Evolutionary conservation across 306 rosid species (phyloP).

Genomic region (Arachis stenosperma): DNA sequence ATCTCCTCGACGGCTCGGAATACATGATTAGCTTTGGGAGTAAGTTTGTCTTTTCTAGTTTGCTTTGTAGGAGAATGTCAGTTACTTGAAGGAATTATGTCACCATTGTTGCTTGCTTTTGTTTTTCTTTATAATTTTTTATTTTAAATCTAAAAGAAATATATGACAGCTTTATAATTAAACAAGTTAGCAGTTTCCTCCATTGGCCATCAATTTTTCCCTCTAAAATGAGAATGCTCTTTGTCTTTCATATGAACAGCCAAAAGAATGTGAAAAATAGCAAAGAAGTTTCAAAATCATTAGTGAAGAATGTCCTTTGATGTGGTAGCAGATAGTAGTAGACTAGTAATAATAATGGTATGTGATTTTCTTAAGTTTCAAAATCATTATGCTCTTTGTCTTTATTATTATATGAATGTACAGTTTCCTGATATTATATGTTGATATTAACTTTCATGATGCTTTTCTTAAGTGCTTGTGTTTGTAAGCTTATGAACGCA

Average conservation of each 20-base stretch:
- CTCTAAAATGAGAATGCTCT: conserved; percentile 13
- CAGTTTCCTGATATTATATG: too few relatives aligned
- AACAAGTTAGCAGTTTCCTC: conserved; percentile 20
- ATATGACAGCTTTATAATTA: conserved; percentile 14
- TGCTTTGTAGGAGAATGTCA: too few relatives aligned
- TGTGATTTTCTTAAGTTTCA: conserved; percentile 28
- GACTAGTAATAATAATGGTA: neutral
- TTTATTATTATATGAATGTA: neutral
- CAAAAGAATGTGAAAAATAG: neutral
- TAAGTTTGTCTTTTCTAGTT: too few relatives aligned
- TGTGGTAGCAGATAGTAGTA: neutral
- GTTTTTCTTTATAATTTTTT: neutral
- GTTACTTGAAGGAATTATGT: too few relatives aligned
- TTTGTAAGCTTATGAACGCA: too few relatives aligned
- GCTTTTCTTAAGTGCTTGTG: too few relatives aligned
- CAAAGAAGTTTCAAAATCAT: neutral
- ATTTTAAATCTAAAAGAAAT: too few relatives aligned
- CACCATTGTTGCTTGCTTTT: conserved; percentile 1
- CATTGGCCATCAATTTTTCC: neutral
- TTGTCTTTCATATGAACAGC: conserved; percentile 10
- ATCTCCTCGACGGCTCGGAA: too few relatives aligned
- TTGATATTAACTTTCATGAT: too few relatives aligned
- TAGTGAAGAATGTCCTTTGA: neutral
- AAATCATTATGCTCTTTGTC: neutral
- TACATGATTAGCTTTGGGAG: too few relatives aligned